Conservation (phyloP, 805 yeast genomes). For the Myxozyma neglecta region DNA sequence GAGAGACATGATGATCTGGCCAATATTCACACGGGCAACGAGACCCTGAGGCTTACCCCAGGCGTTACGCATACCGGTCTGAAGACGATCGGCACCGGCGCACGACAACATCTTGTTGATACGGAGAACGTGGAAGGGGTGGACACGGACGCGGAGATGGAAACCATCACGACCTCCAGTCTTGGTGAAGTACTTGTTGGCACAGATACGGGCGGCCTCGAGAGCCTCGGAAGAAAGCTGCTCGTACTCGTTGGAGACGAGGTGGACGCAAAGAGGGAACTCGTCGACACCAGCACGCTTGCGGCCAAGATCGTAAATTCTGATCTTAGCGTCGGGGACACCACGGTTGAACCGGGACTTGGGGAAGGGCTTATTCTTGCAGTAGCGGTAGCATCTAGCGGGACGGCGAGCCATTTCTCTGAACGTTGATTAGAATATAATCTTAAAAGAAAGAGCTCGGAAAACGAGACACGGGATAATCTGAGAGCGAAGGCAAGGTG, state of each 20-base stretch:
- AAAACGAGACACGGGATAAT: background rate
- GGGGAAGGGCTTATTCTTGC: slow-evolving; percentile 99
- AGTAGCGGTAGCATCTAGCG: slow-evolving; percentile 99
- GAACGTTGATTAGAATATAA: background rate
- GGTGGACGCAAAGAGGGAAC: slow-evolving; percentile 99
- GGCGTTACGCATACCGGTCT: slow-evolving; percentile 99
- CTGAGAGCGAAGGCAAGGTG: background rate
- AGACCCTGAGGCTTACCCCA: slow-evolving; percentile 99
- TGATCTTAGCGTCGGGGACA: slow-evolving; percentile 99
- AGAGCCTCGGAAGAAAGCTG: slow-evolving; percentile 99
- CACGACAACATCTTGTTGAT: slow-evolving; percentile 99
- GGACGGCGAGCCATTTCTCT: slow-evolving; percentile 98
- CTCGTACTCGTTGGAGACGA: slow-evolving; percentile 98
- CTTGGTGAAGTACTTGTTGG: slow-evolving; percentile 98
- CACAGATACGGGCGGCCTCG: slow-evolving; percentile 99
- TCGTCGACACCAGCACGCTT: slow-evolving; percentile 99
- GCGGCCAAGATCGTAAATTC: slow-evolving; percentile 99
- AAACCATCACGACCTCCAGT: slow-evolving; percentile 97
- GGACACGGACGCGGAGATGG: slow-evolving; percentile 99
- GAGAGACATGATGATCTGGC: slow-evolving; percentile 96
- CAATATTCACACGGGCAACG: slow-evolving; percentile 98
- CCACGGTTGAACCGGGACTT: slow-evolving; percentile 99
- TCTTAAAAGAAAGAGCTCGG: background rate
- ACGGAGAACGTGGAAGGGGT: slow-evolving; percentile 99
- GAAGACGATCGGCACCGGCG: slow-evolving; percentile 99